Base-by-base conservation (phyloP, 176 grass and related monocot genomes). In the Dendrocalamus sinicus region DNA sequence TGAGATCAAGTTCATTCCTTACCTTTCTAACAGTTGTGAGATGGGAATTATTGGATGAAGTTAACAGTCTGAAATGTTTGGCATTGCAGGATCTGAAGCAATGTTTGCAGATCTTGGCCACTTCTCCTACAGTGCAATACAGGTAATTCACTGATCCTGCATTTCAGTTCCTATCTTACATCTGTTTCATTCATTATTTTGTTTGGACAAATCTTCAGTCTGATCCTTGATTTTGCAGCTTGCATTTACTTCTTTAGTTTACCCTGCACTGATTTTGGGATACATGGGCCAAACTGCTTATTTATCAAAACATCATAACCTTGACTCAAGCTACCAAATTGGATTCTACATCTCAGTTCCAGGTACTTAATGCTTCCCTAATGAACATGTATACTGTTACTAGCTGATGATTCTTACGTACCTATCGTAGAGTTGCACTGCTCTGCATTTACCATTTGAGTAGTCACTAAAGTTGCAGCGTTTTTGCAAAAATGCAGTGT, bases 101-200 rank as follows among this genome's bases (percentile, higher is more conserved):
- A 99, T 99, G 96, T 99, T 99, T 88, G 94, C 96, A 10, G 96
- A 99, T 81, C 96, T 99, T 68, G 96, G 96, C 3, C 96, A 99
- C 67, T 99, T 99, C 81, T 96, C 96, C 39, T 99, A 92, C 78
- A 94, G 84, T 82, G 82, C 96, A 58, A 99, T 99, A 79, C 96
- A 98, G 93, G 96, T 89, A 91, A 88, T 80, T 24, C 5, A 9
- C 58, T 37, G 6, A 8, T 37, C 45, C 4, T 79, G 14, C 10
- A 45, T 52, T 75, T 67, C 11, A 73, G 7, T 64, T 30, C 1
- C 11, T 17, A 9, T 50, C 15, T 11, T 14, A 63, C 63, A 37
- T 67, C 57, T 26, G 35, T n/a, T 35, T 22, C n/a, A 17, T 66
- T 45, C 17, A 11, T 74, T 1, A 7, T 1, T 13, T 44, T 80